These are phyloP conservation scores for Boletus patriciae DNA, from an alignment of 768 basidiomycete species.

Conservation along the genomic window DNA sequence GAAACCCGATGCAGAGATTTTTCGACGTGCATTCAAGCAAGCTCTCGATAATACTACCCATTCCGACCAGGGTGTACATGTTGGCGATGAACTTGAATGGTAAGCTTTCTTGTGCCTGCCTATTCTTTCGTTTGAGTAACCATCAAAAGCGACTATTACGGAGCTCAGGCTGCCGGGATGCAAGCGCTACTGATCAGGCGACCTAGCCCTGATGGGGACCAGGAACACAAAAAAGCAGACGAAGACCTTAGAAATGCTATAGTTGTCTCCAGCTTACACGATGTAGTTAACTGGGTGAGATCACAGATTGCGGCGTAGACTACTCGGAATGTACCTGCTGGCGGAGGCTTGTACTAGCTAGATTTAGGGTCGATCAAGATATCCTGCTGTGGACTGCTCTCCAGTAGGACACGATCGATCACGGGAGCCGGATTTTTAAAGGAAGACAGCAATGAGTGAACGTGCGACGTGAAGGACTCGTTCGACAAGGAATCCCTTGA, in stretches of 20 bases:
- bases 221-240: slow-evolving; percentile 42
- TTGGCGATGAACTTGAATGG: slow-evolving; percentile 75
- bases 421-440: background rate
- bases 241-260: slow-evolving; percentile 43
- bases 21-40: slow-evolving; percentile 41
- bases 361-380: background rate
- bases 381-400: background rate
- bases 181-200: slow-evolving; percentile 58
- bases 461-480: background rate
- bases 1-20: slow-evolving; percentile 66
- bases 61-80: slow-evolving; percentile 54
- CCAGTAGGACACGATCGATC: background rate
- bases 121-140: background rate
- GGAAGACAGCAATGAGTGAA: too few relatives aligned
- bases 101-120: slow-evolving; percentile 31
- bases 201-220: slow-evolving; percentile 46
- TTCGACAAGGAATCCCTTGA: background rate
- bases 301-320: slow-evolving; percentile 10
- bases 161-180: slow-evolving; percentile 56
- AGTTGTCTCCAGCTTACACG: slow-evolving; percentile 39
- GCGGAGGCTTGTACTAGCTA: background rate
- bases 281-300: slow-evolving; percentile 40
- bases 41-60: background rate
- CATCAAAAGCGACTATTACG: slow-evolving; percentile 59
- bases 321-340: background rate